Base-by-base conservation (phyloP, 768 basidiomycete species). In the Postia placenta region DNA sequence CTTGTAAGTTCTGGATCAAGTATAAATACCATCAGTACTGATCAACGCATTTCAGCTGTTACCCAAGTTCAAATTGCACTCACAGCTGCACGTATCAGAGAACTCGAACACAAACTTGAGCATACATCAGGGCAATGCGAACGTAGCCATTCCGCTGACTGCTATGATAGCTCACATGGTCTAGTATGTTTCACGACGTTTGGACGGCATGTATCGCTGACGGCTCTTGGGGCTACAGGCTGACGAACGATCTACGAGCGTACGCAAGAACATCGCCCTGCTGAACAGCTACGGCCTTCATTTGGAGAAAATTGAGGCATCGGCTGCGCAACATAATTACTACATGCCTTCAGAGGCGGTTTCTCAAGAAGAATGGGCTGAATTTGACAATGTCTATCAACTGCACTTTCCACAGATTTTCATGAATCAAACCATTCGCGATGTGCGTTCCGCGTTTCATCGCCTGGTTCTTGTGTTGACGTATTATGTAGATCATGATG, bases 371-470 rank as follows among this genome's bases (percentile, higher is more conserved):
- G 87, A 90, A 58, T 85, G 81, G 86, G 78, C 76, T 2, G 79
- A 83, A 51, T 97, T 95, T 66, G 85, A 88, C 60, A 88, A 94
- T 58, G 91, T 93, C 22, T 91, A 93, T 61, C 89, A 95, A 60
- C 76, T 92, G 14, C 92, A 96, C 65, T 86, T 80, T 52, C 93
- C 92, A 1, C 85, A 80, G 42, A 74, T 95, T 40, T 83, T 81
- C 57, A 72, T 92, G 70, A 85, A 83, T 57, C 82, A 81, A 59
- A 74, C 79, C 22, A 80, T 84, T 25, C 82, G 92, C 53, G 86
- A 94, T 65, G 89, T 93, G 57, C 59, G 85, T 69, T 24, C 33
- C 5, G 2, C 26, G 11, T 37, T 35, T 11, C 19, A 30, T n/a
- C n/a, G 22, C 15, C 7, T 28, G 33, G 2, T 41, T 20, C 43